Evolutionary conservation across 495 filamentous ascomycete genomes (phyloP), one percentile per base, ranked within the genome.

Genomic region (Penicillium arizonense): DNA sequence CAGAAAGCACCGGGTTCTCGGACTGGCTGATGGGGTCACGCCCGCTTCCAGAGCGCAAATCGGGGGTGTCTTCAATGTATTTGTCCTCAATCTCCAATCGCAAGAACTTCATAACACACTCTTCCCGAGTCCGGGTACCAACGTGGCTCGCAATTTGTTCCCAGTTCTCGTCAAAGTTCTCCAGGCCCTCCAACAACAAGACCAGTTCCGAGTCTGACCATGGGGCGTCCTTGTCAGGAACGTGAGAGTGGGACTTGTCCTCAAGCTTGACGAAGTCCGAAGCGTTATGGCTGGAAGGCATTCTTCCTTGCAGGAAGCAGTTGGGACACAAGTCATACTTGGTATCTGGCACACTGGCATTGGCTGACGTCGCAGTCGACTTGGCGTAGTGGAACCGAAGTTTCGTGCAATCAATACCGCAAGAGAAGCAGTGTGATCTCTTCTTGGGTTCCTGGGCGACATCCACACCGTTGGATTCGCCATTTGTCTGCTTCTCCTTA

Each of bases 81-180:
- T 91, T 90, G 69, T 93, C 90, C 64, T 93, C 90, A 52, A 96
- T 94, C 46, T 92, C 90, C 23, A 93, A 73, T 62, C 95, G 89
- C 55, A 98, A 73, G 77, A 98, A 98, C 65, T 96, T 92, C 61
- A 96, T 76, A 23, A 97, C 91, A 69, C 94, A 98, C 73, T 98
- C 90, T 72, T 98, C 94, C 34, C 89, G 80, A n/a, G 90, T 96
- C 39, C 91, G 82, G 3, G 89, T 91, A 30, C 88, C 88, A 24
- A 98, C 94, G 60, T 96, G 87, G 52, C 90, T 90, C 1, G 94
- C 83, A 51, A 98, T 91, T 57, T 87, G 82, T 47, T 89, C 87
- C 94, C 94, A 98, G 71, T 97, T 87, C 28, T 98, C 95, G 56
- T 97, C 91, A 58, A 87, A 92, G 57, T 86, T 78, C 76, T 98